Percentiles rank a stretch among this genome's conserved stretches.
These are phyloP conservation scores for Fusarium virguliforme DNA, from an alignment of 2,329 filamentous ascomycete species.

Conservation along the genomic window DNA sequence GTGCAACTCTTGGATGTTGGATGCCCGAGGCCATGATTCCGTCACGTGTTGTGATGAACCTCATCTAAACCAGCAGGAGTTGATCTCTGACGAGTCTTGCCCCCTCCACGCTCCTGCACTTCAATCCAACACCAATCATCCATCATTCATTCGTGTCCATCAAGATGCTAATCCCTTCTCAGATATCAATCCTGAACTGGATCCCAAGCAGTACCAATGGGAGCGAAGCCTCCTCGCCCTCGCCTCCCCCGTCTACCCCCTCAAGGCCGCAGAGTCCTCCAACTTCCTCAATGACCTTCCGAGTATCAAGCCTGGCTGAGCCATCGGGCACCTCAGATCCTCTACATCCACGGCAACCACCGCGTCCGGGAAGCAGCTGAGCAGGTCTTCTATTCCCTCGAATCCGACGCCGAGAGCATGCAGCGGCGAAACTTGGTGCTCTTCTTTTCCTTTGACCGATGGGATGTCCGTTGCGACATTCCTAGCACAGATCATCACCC, in stretches of 20 bases:
- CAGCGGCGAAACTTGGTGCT: background rate
- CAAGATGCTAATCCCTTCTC: background rate
- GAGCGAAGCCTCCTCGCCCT: constrained; percentile 13
- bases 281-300: background rate
- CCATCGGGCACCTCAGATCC: background rate
- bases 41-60: background rate
- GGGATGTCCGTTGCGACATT: constrained; percentile 20
- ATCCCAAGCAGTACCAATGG: accelerated
- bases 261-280: background rate
- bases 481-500: constrained; percentile 10
- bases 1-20: background rate
- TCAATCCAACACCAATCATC: background rate
- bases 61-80: background rate
- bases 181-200: background rate
- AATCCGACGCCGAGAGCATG: accelerated
- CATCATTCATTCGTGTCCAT: background rate
- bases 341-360: constrained; percentile 5
- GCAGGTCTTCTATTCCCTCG: background rate
- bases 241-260: background rate
- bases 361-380: background rate
- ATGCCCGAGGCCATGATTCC: background rate
- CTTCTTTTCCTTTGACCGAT: constrained; percentile 18
- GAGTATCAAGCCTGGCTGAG: background rate
- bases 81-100: background rate
- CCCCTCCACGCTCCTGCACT: background rate